phyloP scores from a whole-genome alignment of 345 rosid species.

The Euphorbia tirucalli region DNA sequence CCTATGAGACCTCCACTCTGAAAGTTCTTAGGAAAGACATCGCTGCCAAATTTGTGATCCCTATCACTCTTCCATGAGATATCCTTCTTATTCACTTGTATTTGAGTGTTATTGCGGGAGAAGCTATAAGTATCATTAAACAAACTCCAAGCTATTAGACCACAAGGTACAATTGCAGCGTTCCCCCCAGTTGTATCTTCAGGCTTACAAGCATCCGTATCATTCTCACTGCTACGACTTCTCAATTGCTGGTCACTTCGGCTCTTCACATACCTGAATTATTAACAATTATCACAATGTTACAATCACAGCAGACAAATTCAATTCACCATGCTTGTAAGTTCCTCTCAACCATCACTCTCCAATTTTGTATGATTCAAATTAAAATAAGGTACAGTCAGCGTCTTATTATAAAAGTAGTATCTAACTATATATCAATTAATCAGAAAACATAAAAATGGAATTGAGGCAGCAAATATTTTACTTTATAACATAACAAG shows the following conservation, averaged over 20 bases:
- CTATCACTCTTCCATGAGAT: conserved; percentile 98
- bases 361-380: neutral
- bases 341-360: conserved; percentile 7
- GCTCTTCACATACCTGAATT: conserved; percentile 87
- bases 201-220: conserved; percentile 58
- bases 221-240: conserved; percentile 30
- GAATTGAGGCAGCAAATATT: neutral
- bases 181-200: conserved; percentile 51
- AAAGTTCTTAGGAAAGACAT: conserved; percentile 77
- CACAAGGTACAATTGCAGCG: conserved; percentile 74
- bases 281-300: conserved; percentile 12
- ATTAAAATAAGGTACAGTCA: neutral
- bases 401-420: neutral
- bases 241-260: conserved; percentile 76
- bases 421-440: neutral
- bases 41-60: conserved; percentile 81
- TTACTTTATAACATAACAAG: neutral
- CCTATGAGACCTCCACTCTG: conserved; percentile 64
- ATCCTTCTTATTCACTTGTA: conserved; percentile 59
- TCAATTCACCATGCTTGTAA: neutral
- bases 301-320: conserved; percentile 1
- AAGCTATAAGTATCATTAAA: conserved; percentile 83
- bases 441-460: neutral
- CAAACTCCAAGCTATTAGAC: conserved; percentile 99
- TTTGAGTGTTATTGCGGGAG: conserved; percentile 36